phyloP scores from a whole-genome alignment of 1,284 basidiomycete species.

The Sanghuangporus sanghuang region DNA sequence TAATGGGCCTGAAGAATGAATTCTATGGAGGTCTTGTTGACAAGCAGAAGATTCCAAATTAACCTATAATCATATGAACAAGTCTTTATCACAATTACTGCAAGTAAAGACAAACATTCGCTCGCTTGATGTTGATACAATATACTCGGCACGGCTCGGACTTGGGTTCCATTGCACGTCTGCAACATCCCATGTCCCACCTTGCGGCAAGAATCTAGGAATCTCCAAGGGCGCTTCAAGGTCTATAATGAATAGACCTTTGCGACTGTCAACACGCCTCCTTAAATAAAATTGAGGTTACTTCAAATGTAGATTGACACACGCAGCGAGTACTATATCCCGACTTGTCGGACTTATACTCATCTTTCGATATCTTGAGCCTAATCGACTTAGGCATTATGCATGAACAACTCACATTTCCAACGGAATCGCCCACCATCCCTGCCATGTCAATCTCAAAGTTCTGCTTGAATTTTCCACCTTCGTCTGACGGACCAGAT shows the following conservation, averaged over 20 bases:
- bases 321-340: conserved; percentile 79
- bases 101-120: conserved; percentile 58
- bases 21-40: conserved; percentile 71
- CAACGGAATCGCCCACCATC: conserved; percentile 74
- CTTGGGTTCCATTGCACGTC: conserved; percentile 98
- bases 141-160: conserved; percentile 76
- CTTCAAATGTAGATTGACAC: conserved; percentile 27
- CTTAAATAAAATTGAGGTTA: background rate
- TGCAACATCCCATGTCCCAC: conserved; percentile 90
- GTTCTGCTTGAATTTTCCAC: conserved; percentile 49
- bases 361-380: conserved; percentile 44
- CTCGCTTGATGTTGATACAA: conserved; percentile 93
- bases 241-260: conserved; percentile 96
- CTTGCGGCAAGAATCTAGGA: conserved; percentile 90
- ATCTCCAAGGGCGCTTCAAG: conserved; percentile 82
- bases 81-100: background rate
- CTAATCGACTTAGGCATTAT: background rate
- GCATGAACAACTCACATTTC: conserved; percentile 52
- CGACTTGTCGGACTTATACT: conserved; percentile 75
- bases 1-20: conserved; percentile 83
- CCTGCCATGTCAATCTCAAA: conserved; percentile 71
- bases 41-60: conserved; percentile 86
- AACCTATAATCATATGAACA: conserved; percentile 39
- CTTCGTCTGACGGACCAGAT: conserved; percentile 35
- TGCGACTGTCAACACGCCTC: conserved; percentile 46